Evolutionary conservation across 208 protist genomes (phyloP).

Genomic region (Porcisia hertigi): DNA sequence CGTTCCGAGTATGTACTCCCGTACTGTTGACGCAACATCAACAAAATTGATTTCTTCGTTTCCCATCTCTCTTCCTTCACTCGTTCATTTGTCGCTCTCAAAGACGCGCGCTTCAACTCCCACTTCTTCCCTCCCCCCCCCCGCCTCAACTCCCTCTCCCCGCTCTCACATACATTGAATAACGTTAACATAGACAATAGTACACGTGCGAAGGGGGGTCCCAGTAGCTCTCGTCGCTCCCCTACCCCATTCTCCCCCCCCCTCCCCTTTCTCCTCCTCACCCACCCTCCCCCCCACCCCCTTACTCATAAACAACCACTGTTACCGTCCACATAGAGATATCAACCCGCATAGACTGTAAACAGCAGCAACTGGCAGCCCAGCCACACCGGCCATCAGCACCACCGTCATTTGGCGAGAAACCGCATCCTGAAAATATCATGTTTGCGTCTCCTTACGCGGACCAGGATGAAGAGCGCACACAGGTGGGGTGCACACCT

Average conservation of each 20-base stretch:
- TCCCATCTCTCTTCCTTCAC: no score
- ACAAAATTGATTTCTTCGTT: no score
- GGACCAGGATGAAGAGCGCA: neutral
- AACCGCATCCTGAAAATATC: neutral
- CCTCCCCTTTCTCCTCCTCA: neutral
- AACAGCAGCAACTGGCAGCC: no score
- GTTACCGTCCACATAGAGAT: neutral
- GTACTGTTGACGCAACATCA: no score
- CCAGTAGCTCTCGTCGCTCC: neutral
- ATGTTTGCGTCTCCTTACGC: conserved; percentile 1
- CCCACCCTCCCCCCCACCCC: neutral
- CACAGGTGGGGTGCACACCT: neutral
- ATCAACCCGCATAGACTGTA: neutral
- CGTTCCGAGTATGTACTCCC: no score
- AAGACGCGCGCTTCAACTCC: no score
- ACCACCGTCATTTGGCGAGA: neutral
- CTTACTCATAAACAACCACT: no score
- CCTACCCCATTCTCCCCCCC: no score
- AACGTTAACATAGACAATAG: neutral
- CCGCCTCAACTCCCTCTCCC: neutral
- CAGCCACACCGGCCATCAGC: no score
- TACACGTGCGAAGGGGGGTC: neutral
- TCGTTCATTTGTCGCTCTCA: no score
- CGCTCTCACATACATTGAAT: neutral
- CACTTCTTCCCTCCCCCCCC: neutral